Evolutionary conservation across 768 basidiomycete species (phyloP), one percentile per base, ranked within the genome.

Genomic region (Xerocomellus amylosporus): DNA sequence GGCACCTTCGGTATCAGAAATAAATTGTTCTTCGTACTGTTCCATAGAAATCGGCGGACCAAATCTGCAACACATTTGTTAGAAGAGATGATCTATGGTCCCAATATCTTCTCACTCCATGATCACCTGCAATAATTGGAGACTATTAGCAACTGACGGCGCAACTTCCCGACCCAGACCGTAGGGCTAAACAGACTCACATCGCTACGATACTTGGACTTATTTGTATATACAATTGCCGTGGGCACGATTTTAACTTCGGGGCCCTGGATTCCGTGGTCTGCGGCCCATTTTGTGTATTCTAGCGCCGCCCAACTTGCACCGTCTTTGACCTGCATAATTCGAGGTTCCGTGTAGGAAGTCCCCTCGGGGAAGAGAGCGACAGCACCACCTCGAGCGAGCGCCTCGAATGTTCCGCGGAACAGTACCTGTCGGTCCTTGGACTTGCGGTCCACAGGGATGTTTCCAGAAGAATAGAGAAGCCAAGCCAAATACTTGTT

Each of bases 361-460:
- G 89, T 91, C 39, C 93, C 93, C 71, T 96, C 93, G 8, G 93
- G 93, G 68, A 99, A 99, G 40, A 98, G 78, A 8, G 93, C 96
- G 50, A 99, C 90, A 19, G 85, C 90, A 57, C 86, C 79, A 15
- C 89, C 90, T n/a, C 75, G 75, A 17, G 84, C 79, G 38, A 99
- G 79, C 1, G 88, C 87, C 48, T 96, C 88, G 62, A 98, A 87
- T 0, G 95, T 97, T 40, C 92, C 90, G 58, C 83, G 82, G 75
- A 97, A 95, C 17, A 98, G 77, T 19, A 83, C 80, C 64, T 89
- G 88, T 51, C 93, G 87, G 73, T 99, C 94, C 74, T 92, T 93
- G 56, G 83, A 90, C 74, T 91, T 94, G 56, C 97, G 84, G 71
- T 97, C 95, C 34, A 98, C 96, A 22, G 96, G 94, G 59, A 99